Conservation (phyloP, 305 asterid species). For the Ruellia speciosa region DNA sequence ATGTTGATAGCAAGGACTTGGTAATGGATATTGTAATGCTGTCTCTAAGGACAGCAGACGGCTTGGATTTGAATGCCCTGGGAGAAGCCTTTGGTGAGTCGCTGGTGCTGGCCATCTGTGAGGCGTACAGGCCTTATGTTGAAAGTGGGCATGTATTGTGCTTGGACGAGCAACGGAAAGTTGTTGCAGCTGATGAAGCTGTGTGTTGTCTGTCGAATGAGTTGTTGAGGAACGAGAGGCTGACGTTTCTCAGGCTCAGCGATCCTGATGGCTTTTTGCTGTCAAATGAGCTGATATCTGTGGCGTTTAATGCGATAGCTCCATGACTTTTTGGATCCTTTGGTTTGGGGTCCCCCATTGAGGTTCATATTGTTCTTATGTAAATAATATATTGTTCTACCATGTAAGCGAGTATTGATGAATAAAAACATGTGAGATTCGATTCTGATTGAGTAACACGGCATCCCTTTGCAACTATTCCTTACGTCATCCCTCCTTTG, state of each 20-base stretch:
- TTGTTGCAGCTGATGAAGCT: conserved; percentile 35
- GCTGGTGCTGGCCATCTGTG: conserved; percentile 40
- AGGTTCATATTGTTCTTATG: no score
- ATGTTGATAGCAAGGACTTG: conserved; percentile 41
- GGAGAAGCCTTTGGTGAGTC: conserved; percentile 53
- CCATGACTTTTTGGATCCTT: conserved; percentile 24
- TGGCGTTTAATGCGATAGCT: conserved; percentile 51
- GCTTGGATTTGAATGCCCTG: conserved; percentile 65
- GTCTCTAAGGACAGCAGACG: conserved; percentile 70
- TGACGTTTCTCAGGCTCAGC: conserved; percentile 52
- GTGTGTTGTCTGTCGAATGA: conserved; percentile 24
- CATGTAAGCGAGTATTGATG: no score
- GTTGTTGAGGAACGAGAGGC: conserved; percentile 24
- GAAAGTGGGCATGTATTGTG: conserved; percentile 61
- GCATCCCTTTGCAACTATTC: no score
- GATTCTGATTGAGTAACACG: no score
- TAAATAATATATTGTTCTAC: no score
- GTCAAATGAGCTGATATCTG: conserved; percentile 82
- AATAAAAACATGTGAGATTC: no score
- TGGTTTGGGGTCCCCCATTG: background rate
- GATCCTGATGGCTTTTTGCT: conserved; percentile 88
- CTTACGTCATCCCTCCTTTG: no score
- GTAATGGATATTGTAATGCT: conserved; percentile 79
- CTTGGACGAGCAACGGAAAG: conserved; percentile 43
- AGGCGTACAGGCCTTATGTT: conserved; percentile 44